Base-by-base conservation (phyloP, 1,284 basidiomycete species). In the Melampsora occidentalis region DNA sequence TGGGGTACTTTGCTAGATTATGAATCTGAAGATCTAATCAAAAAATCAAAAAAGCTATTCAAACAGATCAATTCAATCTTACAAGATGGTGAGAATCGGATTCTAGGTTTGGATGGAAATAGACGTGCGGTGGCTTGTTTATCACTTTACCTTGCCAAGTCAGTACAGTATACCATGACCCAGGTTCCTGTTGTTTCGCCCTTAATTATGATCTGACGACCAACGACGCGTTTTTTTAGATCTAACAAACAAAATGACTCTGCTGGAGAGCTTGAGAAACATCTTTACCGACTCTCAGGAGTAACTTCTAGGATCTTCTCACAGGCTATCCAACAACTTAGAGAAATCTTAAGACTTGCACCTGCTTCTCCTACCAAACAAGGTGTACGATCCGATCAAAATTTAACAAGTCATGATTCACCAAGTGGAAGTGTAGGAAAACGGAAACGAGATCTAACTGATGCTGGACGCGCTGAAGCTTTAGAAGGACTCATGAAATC, bases 91-190 rank as follows among this genome's bases (percentile, higher is more conserved):
- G 53, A 28, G n/a, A 6, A 57, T 57, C n/a, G 28, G 9, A n/a
- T 57, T 57, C 10, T 57, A n/a, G 53, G 53, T 57, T 28, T 57
- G 16, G 14, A 57, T 28, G 53, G 53, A 12, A 57, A 57, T 22
- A n/a, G 53, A 57, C 53, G 53, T 9, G 53, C 53, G 53, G 20
- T 22, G 53, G 53, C 53, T 57, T 57, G 53, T 28, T 28, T 57
- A 28, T 57, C 53, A 28, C 28, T 57, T 9, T 57, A 57, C 20
- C 20, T 57, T 22, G 53, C 53, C 16, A 57, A 57, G 53, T 57
- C 14, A 57, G 53, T 57, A 20, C 16, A 16, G 10, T 7, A 7
- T 7, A 7, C 6, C 16, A 53, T 25, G 22, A 53, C 6, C 5
- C 2, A 18, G 9, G 51, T 53, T 25, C 0, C 51, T 25, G 3